Conservation (phyloP, 352 stramenopile genomes). For the Globisporangium spinosum region DNA sequence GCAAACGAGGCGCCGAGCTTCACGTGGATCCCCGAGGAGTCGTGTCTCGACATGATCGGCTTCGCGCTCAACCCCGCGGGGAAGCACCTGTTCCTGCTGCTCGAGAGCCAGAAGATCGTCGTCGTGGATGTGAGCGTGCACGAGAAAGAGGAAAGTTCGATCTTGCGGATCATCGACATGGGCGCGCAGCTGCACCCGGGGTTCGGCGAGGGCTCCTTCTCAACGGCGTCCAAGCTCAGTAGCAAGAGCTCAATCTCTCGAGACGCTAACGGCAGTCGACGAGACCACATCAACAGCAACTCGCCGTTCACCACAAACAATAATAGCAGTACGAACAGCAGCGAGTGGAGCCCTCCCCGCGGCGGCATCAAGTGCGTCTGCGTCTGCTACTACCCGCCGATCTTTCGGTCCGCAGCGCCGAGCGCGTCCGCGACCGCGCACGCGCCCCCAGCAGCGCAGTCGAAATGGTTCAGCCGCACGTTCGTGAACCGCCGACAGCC, state of each 20-base stretch:
- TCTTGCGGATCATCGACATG: constrained; percentile 40
- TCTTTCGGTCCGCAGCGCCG: constrained; percentile 31
- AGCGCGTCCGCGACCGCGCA: constrained; percentile 8
- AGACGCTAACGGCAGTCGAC: background rate
- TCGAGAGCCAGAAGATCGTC: constrained; percentile 52
- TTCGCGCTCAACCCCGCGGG: constrained; percentile 52
- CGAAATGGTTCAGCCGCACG: constrained; percentile 34
- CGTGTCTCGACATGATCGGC: constrained; percentile 49
- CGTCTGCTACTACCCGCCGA: constrained; percentile 54
- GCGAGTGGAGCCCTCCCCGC: background rate
- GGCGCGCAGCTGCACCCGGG: background rate
- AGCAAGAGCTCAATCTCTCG: background rate
- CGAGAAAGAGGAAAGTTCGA: constrained; percentile 17
- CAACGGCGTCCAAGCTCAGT: background rate
- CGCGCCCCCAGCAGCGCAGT: constrained; percentile 19
- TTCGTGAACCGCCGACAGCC: constrained; percentile 27
- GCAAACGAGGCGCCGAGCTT: constrained; percentile 55
- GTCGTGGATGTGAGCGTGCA: constrained; percentile 36
- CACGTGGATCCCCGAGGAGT: constrained; percentile 72
- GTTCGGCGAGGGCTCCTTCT: background rate
- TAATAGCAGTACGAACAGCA: background rate
- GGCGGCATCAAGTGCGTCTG: constrained; percentile 26
- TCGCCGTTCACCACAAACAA: background rate
- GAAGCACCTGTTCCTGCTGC: constrained; percentile 51
- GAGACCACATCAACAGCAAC: background rate